Base-by-base conservation (phyloP, 805 yeast species). In the Kluyveromyces wickerhamii region DNA sequence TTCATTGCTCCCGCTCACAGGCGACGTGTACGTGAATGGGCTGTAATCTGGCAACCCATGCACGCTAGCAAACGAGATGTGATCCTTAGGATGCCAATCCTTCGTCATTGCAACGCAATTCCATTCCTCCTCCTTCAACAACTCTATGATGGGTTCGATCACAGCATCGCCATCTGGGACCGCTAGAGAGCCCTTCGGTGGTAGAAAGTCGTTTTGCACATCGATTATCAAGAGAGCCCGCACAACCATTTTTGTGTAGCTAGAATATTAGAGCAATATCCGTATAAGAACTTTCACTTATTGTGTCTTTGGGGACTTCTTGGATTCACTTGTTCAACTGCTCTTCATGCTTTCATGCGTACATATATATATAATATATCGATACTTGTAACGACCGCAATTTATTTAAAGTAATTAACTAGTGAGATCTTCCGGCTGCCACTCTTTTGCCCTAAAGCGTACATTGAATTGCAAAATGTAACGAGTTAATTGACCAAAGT, bases 71-170 rank as follows among this genome's bases (percentile, higher is more conserved):
- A 88, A 88, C 6, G 95, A 86, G 1, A 71, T 66, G 53, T 88
- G 97, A 47, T 72, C 66, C 9, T 42, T 25, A 0, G 96, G 94
- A 54, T 88, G 97, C 92, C 94, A 85, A 52, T 88, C 97, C 51
- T 79, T 76, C 2, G 94, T 79, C 24, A 84, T 78, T 0, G 82
- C 71, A 1, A 85, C 64, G 5, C 75, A 59, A 28, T 66, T 63
- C 89, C 92, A 87, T 4, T 66, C 52, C 35, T 53, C 36, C 11
- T 60, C 51, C 19, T 66, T 54, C 7, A 76, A 45, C 27, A 85
- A 57, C 1, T 65, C 48, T 20, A 67, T 54, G 22, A 86, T 72
- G 0, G 63, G 62, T 0, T 70, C 65, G 14, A 86, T 66, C 7
- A 84, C 62, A 0, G 57, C 60, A 10, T 79, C 63, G 4, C 94